Conservation (phyloP, 2,329 filamentous ascomycete species). For the Beauveria bassiana region DNA sequence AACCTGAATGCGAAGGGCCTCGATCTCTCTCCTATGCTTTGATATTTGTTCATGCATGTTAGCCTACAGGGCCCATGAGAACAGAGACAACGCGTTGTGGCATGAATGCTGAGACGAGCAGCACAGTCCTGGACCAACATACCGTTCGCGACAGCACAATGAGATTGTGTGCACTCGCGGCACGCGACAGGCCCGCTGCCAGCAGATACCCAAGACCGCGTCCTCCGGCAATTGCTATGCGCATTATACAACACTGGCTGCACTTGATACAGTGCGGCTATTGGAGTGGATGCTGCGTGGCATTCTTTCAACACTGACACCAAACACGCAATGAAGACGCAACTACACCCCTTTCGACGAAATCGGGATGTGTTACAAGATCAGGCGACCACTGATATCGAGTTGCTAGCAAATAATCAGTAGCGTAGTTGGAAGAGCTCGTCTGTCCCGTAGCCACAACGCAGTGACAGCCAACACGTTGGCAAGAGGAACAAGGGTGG, state of each 20-base stretch:
- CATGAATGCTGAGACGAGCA: neutral
- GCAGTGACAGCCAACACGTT: neutral
- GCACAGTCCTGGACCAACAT: constrained; percentile 19
- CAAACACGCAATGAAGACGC: neutral
- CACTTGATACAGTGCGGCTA: neutral
- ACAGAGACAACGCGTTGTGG: neutral
- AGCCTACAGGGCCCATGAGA: neutral
- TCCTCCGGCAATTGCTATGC: constrained; percentile 41
- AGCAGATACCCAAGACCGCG: constrained; percentile 38
- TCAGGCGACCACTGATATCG: too few species aligned
- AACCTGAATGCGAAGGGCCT: constrained; percentile 54
- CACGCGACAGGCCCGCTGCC: constrained; percentile 48
- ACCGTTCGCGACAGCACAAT: constrained; percentile 63
- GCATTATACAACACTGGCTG: constrained; percentile 32
- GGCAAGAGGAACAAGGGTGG: neutral
- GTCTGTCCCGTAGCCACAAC: neutral
- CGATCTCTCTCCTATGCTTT: constrained; percentile 51
- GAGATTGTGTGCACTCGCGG: constrained; percentile 54
- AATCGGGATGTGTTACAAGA: too few species aligned
- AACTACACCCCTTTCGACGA: neutral
- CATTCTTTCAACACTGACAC: constrained; percentile 3
- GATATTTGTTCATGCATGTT: constrained; percentile 6
- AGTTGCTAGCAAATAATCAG: too few species aligned
- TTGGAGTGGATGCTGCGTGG: neutral
- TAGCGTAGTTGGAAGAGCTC: neutral